Evolutionary conservation across 768 basidiomycete genomes (phyloP), one percentile per base, ranked within the genome.

Genomic region (Rhodotorula sphaerocarpa): DNA sequence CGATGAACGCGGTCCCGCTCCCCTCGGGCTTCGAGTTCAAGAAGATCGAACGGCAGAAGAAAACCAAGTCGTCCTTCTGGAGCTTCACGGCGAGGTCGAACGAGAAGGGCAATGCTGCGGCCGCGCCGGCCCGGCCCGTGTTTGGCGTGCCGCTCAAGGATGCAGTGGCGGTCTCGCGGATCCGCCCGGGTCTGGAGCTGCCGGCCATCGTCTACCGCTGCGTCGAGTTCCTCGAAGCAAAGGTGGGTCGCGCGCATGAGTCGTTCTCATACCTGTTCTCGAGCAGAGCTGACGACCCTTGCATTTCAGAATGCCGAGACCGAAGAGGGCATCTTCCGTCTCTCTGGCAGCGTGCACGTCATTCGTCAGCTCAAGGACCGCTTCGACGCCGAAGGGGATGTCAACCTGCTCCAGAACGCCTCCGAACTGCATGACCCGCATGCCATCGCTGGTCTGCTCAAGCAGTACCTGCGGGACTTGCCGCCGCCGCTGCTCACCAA

Each of bases 321-420:
- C 69, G 95, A 99, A 73, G 95, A 99, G 76, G 95, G 95, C 39
- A 93, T 99, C 63, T 99, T 96, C 77, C 84, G 95, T 62, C 77
- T 99, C 20, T 70, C 68, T 14, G 69, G 70, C 1, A 54, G 45
- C 5, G 60, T 60, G 4, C 65, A 69, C 61, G 67, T 69, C 16
- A 69, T 69, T n/a, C 67, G 67, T 3, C 16, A 63, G n/a, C 79
- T 99, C 47, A 90, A 86, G 73, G 95, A 97, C 73, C 83, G 85
- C 63, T 99, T 97, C 78, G 96, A 99, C 73, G 74, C 79, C 65
- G 95, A 99, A 79, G 93, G 92, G n/a, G 95, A 99, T 75, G 81
- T 96, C 59, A 86, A 96, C 74, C 80, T 99, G 16, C 78, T 93
- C 42, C 83, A 81, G 42, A 83, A 85, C 14, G 88, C 90, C 74